Base-by-base conservation (phyloP, 2,329 filamentous ascomycete genomes). In the Paracamarosporium sp. region DNA sequence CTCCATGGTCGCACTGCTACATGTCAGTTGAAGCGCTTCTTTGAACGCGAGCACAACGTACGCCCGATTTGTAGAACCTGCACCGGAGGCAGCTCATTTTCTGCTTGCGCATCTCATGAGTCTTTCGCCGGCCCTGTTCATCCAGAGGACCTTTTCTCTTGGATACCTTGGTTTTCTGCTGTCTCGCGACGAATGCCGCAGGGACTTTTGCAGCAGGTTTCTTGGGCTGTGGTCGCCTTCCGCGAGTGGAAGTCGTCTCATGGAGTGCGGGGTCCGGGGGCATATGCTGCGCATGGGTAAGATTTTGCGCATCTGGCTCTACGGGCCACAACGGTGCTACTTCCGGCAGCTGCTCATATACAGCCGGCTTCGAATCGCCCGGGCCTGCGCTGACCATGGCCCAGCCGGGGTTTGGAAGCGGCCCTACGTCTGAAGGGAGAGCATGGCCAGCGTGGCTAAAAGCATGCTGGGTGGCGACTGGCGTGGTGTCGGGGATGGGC, bases 81-180 rank as follows among this genome's bases (percentile, higher is more conserved):
- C 74, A 76, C 28, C 73, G 72, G 8, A 75, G 62, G 50, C 74
- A 76, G 38, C 66, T 66, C 5, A 65, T 61, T 47, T 69, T 71
- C 7, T 60, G 64, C 50, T 76, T 75, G 51, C 74, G 73, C 72
- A 76, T 75, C 1, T 64, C 65, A 31, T 70, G 65, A n/a, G 73
- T 73, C 55, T 75, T 73, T 41, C 69, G 67, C 35, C 70, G 62
- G 25, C 62, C 65, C 24, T 68, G 63, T 40, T 72, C 69, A 28
- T 61, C 56, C 6, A 76, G 56, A 9, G 69, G 69, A 0, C 72
- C 72, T 50, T 65, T 67, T 15, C 73, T 68, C 52, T 65, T 71
- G 3, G 70, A 73, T 5, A 73, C 63, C 55, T 75, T 75, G 31
- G 65, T 56, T 55, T 76, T 76, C 30, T 69, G 63, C 50, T 70